Conservation (phyloP, 2,329 filamentous ascomycete genomes). For the Ilyonectria sp. region DNA sequence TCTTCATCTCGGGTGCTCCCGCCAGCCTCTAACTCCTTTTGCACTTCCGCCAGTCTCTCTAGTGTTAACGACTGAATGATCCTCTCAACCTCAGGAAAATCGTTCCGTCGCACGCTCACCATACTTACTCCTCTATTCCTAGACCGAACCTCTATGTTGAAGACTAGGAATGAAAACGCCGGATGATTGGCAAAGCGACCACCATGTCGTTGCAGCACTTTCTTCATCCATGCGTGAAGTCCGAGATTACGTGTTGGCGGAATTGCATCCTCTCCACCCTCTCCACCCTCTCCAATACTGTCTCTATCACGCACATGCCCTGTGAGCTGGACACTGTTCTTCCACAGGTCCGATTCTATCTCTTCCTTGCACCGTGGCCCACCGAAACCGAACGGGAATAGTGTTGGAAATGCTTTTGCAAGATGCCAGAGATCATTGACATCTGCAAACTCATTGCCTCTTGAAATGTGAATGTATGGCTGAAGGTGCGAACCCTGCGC, state of each 20-base stretch:
- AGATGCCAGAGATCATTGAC: conserved; percentile 16
- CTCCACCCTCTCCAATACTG: neutral
- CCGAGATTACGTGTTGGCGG: conserved; percentile 12
- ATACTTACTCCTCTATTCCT: too few relatives aligned
- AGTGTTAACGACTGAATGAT: too few relatives aligned
- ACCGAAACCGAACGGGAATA: conserved; percentile 17
- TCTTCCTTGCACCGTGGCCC: conserved; percentile 2
- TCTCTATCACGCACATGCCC: neutral
- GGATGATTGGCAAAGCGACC: too few relatives aligned
- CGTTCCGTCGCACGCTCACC: too few relatives aligned
- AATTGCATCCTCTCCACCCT: too few relatives aligned
- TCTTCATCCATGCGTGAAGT: neutral
- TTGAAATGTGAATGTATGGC: conserved; percentile 22
- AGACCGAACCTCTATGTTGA: too few relatives aligned
- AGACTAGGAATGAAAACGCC: too few relatives aligned
- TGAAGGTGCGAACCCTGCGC: conserved; percentile 5
- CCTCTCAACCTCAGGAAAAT: too few relatives aligned
- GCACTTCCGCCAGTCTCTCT: too few relatives aligned
- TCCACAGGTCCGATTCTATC: conserved; percentile 12
- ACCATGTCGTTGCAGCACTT: too few relatives aligned
- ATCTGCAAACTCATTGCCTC: conserved; percentile 15
- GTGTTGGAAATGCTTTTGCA: conserved; percentile 23
- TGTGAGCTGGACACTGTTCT: conserved; percentile 1
- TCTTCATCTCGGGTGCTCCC: conserved; percentile 11
- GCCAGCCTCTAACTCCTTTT: conserved; percentile 10